A percentile compares a stretch with the other conserved stretches of the same genome.
Evolutionary conservation across 169 alveolate species (phyloP).

Genomic region (Plasmodium knowlesi): DNA sequence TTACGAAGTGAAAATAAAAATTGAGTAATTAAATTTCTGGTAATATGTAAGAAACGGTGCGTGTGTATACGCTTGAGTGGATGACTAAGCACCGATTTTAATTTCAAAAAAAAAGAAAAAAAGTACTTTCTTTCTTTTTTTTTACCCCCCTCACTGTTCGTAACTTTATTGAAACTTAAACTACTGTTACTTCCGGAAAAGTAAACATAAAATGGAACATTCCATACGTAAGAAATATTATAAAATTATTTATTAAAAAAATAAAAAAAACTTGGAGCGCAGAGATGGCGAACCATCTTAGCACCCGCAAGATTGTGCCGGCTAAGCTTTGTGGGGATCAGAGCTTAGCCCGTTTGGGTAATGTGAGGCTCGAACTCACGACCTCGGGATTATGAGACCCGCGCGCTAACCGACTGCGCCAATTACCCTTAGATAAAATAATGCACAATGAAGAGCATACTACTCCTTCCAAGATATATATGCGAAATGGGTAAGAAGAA

Average conservation of each 20-base stretch:
- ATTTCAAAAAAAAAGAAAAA: too few relatives aligned
- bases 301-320: background rate
- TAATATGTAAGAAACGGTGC: background rate
- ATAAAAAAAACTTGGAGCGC: background rate
- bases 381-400: constrained; percentile 95
- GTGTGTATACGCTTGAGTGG: background rate
- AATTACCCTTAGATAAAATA: constrained; percentile 79
- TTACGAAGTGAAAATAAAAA: background rate
- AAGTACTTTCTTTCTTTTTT: too few relatives aligned
- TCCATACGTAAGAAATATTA: background rate
- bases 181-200: background rate
- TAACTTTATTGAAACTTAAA: background rate
- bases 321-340: background rate
- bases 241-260: background rate
- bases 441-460: background rate
- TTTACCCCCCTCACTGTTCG: background rate
- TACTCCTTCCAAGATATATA: background rate
- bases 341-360: constrained; percentile 76
- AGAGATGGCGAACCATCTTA: background rate
- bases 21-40: background rate
- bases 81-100: background rate
- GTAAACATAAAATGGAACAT: background rate
- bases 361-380: constrained; percentile 95
- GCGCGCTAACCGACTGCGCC: constrained; percentile 96
- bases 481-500: background rate